Percentiles rank a stretch among this genome's conserved stretches.
Evolutionary conservation across 2,329 filamentous ascomycete genomes (phyloP).

Genomic region (Sporothrix globosa): DNA sequence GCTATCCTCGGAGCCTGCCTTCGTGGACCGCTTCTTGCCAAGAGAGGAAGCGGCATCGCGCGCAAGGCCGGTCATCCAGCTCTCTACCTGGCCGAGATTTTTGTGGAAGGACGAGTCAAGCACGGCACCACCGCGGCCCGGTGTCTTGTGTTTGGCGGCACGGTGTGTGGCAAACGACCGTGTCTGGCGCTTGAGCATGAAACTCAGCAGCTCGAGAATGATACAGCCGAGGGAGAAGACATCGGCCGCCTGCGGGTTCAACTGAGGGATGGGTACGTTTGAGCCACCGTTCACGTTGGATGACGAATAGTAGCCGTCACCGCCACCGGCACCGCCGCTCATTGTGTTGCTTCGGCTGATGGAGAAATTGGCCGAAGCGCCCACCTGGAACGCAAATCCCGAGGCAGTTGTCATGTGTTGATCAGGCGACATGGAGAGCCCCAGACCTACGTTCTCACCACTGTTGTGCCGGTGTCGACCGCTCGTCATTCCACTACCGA

Average conservation of each 20-base stretch:
- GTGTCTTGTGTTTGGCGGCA: conserved; percentile 64
- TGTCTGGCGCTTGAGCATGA: conserved; percentile 68
- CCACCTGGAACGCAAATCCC: conserved; percentile 16
- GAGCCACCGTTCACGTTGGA: conserved; percentile 35
- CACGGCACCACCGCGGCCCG: conserved; percentile 62
- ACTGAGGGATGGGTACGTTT: conserved; percentile 47
- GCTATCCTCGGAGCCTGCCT: conserved; percentile 46
- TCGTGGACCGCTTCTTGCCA: conserved; percentile 31
- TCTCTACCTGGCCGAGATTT: conserved; percentile 68
- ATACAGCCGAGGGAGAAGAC: conserved; percentile 74
- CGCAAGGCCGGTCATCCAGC: conserved; percentile 66
- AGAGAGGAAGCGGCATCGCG: conserved; percentile 53
- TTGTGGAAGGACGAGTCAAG: conserved; percentile 73
- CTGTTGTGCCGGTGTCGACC: not conserved
- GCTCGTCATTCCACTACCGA: not conserved
- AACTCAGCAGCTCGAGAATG: conserved; percentile 70
- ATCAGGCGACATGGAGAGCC: conserved; percentile 44
- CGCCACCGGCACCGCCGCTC: not conserved
- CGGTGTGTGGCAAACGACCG: conserved; percentile 69
- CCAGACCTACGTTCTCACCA: not conserved
- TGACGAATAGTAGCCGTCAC: conserved; percentile 33
- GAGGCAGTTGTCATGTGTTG: conserved; percentile 25
- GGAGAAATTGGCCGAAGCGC: conserved; percentile 43
- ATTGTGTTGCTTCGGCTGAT: conserved; percentile 43
- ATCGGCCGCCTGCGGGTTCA: conserved; percentile 64